phyloP scores from a whole-genome alignment of 1,284 basidiomycete genomes.

The Cryptococcus sp. region DNA sequence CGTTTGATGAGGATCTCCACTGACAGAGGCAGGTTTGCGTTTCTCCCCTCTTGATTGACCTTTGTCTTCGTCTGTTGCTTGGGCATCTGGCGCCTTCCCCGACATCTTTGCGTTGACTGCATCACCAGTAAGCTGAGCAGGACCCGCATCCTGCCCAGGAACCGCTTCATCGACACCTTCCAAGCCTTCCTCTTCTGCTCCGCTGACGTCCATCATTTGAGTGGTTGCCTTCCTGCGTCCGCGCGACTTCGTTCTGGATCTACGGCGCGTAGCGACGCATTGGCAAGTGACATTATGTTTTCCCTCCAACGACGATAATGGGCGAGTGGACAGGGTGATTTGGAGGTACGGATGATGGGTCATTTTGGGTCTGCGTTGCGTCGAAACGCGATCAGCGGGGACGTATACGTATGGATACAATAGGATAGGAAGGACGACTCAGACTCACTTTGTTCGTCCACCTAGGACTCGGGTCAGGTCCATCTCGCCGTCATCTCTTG shows the following conservation, averaged over 20 bases:
- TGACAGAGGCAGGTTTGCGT: conserved; percentile 1
- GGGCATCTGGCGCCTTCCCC: too few relatives aligned
- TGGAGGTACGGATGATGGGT: conserved; percentile 71
- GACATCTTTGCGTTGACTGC: too few relatives aligned
- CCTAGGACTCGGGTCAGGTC: conserved; percentile 41
- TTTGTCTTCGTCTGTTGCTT: too few relatives aligned
- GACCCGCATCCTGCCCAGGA: too few relatives aligned
- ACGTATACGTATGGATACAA: too few relatives aligned
- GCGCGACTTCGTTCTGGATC: conserved; percentile 21
- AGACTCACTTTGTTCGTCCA: conserved; percentile 65
- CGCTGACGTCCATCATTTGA: too few relatives aligned
- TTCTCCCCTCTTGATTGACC: not conserved
- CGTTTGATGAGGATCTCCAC: not conserved
- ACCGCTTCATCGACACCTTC: not conserved
- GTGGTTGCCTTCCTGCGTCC: conserved; percentile 5
- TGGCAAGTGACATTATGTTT: conserved; percentile 36
- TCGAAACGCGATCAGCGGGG: too few relatives aligned
- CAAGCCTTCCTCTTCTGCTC: not conserved
- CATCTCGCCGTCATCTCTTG: conserved; percentile 52
- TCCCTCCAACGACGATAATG: conserved; percentile 54
- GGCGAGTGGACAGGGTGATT: conserved; percentile 64
- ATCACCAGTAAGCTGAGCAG: too few relatives aligned
- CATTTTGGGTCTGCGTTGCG: conserved; percentile 62
- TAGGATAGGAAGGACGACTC: too few relatives aligned
- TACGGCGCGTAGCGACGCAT: conserved; percentile 48